Percentiles rank a stretch among this genome's conserved stretches.
phyloP scores from a whole-genome alignment of 2,329 filamentous ascomycete genomes.

The Aspergillus cejpii region DNA sequence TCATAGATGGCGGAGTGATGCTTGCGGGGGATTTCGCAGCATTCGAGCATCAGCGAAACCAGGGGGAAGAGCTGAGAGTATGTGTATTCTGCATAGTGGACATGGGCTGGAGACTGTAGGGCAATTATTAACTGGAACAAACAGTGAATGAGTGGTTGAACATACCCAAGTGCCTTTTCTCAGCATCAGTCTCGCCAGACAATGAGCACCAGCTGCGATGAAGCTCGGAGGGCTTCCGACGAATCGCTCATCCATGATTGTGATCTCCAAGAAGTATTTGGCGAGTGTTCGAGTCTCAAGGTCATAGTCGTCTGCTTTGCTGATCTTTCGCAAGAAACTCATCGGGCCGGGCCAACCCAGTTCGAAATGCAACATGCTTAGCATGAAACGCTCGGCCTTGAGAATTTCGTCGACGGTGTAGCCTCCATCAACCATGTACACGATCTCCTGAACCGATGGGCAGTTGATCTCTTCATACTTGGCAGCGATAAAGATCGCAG shows the following conservation, averaged over 20 bases:
- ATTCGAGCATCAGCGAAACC: conserved; percentile 73
- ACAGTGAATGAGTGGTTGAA: conserved; percentile 15
- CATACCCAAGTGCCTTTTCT: conserved; percentile 90
- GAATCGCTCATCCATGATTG: conserved; percentile 96
- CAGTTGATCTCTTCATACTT: conserved; percentile 99
- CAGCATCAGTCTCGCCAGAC: conserved; percentile 78
- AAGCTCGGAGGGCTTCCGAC: conserved; percentile 87
- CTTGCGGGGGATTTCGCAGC: conserved; percentile 70
- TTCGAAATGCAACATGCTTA: conserved; percentile 92
- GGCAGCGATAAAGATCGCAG: conserved; percentile 88
- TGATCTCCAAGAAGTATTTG: conserved; percentile 96
- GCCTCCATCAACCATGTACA: conserved; percentile 94
- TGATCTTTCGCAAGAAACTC: conserved; percentile 94
- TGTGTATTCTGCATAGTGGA: conserved; percentile 91
- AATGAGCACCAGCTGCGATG: conserved; percentile 84
- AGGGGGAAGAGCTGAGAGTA: conserved; percentile 73
- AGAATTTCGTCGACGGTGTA: conserved; percentile 88
- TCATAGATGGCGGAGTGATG: conserved; percentile 86
- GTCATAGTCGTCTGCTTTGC: conserved; percentile 97
- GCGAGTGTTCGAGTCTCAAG: conserved; percentile 89
- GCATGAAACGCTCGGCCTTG: conserved; percentile 96
- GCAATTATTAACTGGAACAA: conserved; percentile 14
- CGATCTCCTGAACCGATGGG: conserved; percentile 87
- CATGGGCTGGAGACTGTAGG: conserved; percentile 67
- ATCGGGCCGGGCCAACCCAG: conserved; percentile 98